Conservation (phyloP, 208 protist species). For the Wallacemonas rigidus region DNA sequence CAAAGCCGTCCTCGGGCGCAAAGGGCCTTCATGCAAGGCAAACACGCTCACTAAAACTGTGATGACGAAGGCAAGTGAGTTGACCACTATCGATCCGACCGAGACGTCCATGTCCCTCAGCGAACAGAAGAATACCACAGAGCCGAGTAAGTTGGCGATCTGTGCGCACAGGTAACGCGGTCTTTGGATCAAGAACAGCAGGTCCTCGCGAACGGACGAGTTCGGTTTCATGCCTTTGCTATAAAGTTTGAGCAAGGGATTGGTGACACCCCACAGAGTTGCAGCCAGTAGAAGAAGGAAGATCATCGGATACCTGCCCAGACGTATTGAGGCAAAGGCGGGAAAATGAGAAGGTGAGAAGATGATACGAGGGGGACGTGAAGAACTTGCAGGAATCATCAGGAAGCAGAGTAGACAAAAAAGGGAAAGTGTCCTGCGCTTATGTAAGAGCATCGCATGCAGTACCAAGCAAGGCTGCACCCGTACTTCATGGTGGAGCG, state of each 20-base stretch:
- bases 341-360: neutral
- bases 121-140: conserved; percentile 77
- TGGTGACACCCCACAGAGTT: conserved; percentile 83
- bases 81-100: conserved; percentile 80
- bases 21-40: conserved; percentile 59
- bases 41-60: conserved; percentile 76
- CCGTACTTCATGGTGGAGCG: too few relatives aligned
- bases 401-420: too few relatives aligned
- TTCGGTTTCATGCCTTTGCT: conserved; percentile 63
- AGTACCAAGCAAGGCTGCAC: too few relatives aligned
- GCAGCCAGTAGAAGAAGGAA: conserved; percentile 69
- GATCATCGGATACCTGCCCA: conserved; percentile 36
- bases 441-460: too few relatives aligned
- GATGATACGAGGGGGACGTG: neutral
- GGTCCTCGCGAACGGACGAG: conserved; percentile 58
- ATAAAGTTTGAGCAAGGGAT: conserved; percentile 83
- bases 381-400: neutral
- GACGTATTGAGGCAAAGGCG: neutral
- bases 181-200: conserved; percentile 54
- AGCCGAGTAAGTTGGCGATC: conserved; percentile 66
- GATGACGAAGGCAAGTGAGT: conserved; percentile 84
- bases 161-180: conserved; percentile 80
- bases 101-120: conserved; percentile 79
- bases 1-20: conserved; percentile 40
- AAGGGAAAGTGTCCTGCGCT: too few relatives aligned